phyloP scores from a whole-genome alignment of 2,329 filamentous ascomycete species.

The Talaromyces sp. region DNA sequence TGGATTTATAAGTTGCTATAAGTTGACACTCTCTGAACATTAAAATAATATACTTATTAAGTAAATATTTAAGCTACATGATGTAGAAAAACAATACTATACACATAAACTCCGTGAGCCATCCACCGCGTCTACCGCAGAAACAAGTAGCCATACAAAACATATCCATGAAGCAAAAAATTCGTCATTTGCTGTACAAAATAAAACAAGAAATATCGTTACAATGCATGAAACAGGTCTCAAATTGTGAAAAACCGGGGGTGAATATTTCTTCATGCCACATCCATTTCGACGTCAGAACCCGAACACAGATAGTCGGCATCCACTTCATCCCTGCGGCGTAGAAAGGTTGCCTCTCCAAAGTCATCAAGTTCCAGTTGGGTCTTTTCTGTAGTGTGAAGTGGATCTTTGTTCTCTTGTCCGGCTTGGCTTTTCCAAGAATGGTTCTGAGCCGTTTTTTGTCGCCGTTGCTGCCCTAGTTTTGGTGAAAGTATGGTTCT shows the following conservation, averaged over 20 bases:
- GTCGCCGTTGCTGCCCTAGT: constrained; percentile 22
- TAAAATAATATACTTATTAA: background rate
- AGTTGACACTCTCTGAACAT: too few species aligned
- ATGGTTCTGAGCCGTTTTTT: background rate
- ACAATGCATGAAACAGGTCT: background rate
- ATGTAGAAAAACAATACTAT: background rate
- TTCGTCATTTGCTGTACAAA: background rate
- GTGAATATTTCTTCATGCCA: background rate
- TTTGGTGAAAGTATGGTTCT: constrained; percentile 30
- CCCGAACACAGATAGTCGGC: constrained; percentile 17
- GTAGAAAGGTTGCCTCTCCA: constrained; percentile 41
- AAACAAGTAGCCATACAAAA: background rate
- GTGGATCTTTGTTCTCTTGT: constrained; percentile 24
- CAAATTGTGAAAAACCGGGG: background rate
- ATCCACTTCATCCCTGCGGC: constrained; percentile 36
- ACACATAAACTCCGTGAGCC: background rate
- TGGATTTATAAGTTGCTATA: too few species aligned
- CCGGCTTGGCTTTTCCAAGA: constrained; percentile 14
- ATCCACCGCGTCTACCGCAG: background rate
- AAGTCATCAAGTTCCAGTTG: constrained; percentile 38
- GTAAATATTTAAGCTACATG: background rate
- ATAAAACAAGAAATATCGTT: background rate
- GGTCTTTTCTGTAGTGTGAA: constrained; percentile 14
- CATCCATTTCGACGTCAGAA: background rate
- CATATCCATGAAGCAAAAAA: background rate